Conservation (phyloP, 805 yeast species). For the Wickerhamomyces chambardii region DNA sequence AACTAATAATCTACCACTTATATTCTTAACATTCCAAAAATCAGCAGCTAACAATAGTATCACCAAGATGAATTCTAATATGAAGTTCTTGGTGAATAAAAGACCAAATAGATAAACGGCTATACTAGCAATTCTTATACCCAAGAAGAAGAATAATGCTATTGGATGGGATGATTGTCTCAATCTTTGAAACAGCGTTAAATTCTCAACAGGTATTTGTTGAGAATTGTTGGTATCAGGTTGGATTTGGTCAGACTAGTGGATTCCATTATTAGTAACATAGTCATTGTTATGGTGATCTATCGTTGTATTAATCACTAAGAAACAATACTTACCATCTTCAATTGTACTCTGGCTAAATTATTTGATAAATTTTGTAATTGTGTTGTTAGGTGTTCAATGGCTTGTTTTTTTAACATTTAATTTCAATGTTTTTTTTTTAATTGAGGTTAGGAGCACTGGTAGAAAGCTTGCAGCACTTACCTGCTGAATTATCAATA, state of each 20-base stretch:
- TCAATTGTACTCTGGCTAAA: too few relatives aligned
- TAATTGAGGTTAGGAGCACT: too few relatives aligned
- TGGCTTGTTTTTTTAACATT: too few relatives aligned
- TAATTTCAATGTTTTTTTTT: too few relatives aligned
- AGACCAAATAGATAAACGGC: slow-evolving; percentile 64
- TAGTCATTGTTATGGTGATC: too few relatives aligned
- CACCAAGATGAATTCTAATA: slow-evolving; percentile 70
- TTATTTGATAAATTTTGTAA: too few relatives aligned
- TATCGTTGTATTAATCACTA: too few relatives aligned
- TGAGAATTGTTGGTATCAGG: neutral
- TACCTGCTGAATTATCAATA: too few relatives aligned
- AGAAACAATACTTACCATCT: too few relatives aligned
- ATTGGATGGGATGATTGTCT: slow-evolving; percentile 75
- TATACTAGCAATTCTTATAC: slow-evolving; percentile 45
- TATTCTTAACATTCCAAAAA: slow-evolving; percentile 90
- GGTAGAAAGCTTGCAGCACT: too few relatives aligned
- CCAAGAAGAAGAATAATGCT: slow-evolving; percentile 59
- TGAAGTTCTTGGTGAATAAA: slow-evolving; percentile 55
- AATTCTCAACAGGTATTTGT: slow-evolving; percentile 1
- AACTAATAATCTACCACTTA: slow-evolving; percentile 81
- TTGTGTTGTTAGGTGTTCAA: too few relatives aligned
- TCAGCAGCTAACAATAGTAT: slow-evolving; percentile 78
- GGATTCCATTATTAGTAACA: too few relatives aligned
- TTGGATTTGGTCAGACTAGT: neutral
- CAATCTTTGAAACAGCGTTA: slow-evolving; percentile 34